Evolutionary conservation across 2,329 filamentous ascomycete species (phyloP).

Genomic region (Colletotrichum sp.): DNA sequence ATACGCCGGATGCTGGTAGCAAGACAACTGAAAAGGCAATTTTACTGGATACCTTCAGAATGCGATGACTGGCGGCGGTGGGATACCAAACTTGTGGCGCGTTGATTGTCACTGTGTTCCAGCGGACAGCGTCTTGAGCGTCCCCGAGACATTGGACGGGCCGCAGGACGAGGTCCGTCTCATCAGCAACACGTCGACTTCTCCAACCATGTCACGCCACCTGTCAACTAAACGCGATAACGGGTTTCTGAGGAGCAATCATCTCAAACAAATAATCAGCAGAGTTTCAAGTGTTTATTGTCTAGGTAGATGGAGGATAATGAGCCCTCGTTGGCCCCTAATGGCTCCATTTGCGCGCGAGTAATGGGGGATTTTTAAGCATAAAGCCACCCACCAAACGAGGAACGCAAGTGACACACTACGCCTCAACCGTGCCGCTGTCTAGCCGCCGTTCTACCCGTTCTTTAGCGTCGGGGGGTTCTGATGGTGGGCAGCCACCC

Average conservation of each 20-base stretch:
- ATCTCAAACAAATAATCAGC: neutral
- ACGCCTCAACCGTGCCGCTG: neutral
- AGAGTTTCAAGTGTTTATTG: neutral
- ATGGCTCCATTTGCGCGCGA: neutral
- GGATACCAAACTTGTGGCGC: neutral
- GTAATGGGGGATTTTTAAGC: neutral
- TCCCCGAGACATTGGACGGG: neutral
- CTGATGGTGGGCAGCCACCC: neutral
- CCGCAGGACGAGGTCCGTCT: neutral
- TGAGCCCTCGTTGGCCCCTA: neutral
- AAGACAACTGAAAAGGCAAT: neutral
- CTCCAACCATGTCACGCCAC: neutral
- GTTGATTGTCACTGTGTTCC: neutral
- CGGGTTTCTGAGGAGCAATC: accelerated
- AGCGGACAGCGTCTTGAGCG: neutral
- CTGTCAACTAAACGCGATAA: neutral
- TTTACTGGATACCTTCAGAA: neutral
- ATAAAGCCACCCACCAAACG: neutral
- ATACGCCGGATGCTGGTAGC: neutral
- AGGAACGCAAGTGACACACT: neutral
- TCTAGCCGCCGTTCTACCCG: neutral
- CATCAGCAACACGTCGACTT: neutral
- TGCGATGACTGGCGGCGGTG: neutral
- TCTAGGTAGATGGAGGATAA: neutral
- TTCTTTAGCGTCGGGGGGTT: neutral